Base-by-base conservation (phyloP, 345 rosid species). In the Euphorbia pulcherrima region DNA sequence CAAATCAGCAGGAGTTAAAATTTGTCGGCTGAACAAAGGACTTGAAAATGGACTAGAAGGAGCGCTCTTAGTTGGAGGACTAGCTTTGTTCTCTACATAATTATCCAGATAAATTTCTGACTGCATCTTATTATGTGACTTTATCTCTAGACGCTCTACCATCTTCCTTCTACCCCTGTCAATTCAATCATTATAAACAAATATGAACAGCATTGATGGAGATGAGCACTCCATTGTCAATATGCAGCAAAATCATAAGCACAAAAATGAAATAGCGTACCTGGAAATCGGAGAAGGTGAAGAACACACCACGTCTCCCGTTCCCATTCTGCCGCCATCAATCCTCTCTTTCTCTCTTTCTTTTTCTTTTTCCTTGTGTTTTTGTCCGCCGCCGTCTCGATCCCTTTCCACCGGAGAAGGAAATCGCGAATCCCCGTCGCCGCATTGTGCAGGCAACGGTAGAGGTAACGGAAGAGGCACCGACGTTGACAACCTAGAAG, bases 11-110 rank as follows among this genome's bases (percentile, higher is more conserved):
- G 75, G 27, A 23, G 77, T 78, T 50, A 10, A 56, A 74, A 78
- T 82, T 4, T 75, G 90, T 1, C 97, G 92, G 72, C 90, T 88
- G 63, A 69, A 71, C 8, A 74, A 48, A 67, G 90, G 96, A 77
- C 90, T n/a, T n/a, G n/a, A n/a, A n/a, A n/a, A n/a, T n/a, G n/a
- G n/a, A n/a, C n/a, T 87, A 20, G 82, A 77, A 18, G 96, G 85
- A 56, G 91, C 87, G 74, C 89, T 94, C 85, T 79, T 84, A 2
- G 71, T 68, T 53, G 92, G 87, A 65, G 73, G 74, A 69, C 78
- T 75, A 44, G 75, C 69, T 86, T 80, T 75, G 12, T 72, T 81
- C 44, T 79, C 79, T 44, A 68, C 61, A 28, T 77, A 78, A 67
- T 73, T 75, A 18, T 79, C 78, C 37, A 14, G 33, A 60, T 59